Evolutionary conservation across 306 rosid species (phyloP).

Genomic region (Vigna reflexopilosa): DNA sequence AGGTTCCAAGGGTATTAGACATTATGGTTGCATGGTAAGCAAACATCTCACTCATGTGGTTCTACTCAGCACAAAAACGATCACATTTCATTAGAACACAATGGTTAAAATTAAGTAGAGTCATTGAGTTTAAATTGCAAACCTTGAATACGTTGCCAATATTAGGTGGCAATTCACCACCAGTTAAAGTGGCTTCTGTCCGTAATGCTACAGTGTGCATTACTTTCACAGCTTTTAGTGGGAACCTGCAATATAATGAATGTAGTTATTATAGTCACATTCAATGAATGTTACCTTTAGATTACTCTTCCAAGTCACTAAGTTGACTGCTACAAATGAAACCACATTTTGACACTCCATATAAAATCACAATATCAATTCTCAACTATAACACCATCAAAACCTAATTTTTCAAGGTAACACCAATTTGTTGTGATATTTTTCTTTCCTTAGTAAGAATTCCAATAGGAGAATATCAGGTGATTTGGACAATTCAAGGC

Average conservation of each 20-base stretch:
- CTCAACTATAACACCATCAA: neutral
- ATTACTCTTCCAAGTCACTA: neutral
- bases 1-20: constrained; percentile 96
- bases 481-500: constrained; percentile 1
- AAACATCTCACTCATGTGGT: constrained; percentile 99
- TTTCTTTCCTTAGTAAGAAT: neutral
- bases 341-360: constrained; percentile 5
- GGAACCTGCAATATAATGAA: constrained; percentile 67
- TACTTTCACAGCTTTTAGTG: constrained; percentile 92
- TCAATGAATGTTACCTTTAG: constrained; percentile 25
- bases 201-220: constrained; percentile 98
- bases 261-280: constrained; percentile 17
- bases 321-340: constrained; percentile 20
- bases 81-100: neutral
- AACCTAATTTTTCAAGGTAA: neutral
- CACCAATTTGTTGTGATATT: neutral
- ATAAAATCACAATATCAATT: constrained; percentile 24
- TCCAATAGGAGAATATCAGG: constrained; percentile 4
- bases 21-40: constrained; percentile 98
- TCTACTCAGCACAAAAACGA: constrained; percentile 55
- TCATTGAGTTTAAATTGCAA: constrained; percentile 13
- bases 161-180: constrained; percentile 81
- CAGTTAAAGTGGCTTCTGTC: constrained; percentile 82
- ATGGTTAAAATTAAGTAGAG: neutral
- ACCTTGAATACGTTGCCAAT: constrained; percentile 97